Evolutionary conservation across 805 yeast species (phyloP).

Genomic region (Pichia scutulata): DNA sequence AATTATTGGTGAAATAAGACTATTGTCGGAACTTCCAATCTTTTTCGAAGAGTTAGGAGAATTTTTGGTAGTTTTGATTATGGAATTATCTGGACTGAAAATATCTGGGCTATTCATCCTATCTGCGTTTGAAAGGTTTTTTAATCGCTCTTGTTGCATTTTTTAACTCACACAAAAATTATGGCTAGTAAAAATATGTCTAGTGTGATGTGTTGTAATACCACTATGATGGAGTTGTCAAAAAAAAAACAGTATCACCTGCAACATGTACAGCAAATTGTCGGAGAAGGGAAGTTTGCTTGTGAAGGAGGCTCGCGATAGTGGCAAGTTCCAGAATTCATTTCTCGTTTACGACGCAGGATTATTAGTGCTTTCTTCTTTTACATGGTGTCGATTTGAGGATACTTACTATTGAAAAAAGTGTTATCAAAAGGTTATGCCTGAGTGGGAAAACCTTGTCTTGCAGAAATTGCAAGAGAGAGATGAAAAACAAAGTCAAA

Average conservation of each 20-base stretch:
- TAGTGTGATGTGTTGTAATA: background rate
- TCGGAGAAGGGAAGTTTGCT: background rate
- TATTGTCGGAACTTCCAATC: background rate
- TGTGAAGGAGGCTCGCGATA: background rate
- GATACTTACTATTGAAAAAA: background rate
- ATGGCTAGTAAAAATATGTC: too few relatives aligned
- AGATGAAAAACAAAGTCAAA: background rate
- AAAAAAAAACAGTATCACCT: background rate
- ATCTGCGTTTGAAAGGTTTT: background rate
- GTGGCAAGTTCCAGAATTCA: background rate
- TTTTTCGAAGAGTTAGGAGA: background rate
- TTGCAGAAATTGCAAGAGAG: background rate
- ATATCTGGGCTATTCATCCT: background rate
- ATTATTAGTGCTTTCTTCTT: too few relatives aligned
- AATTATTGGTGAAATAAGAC: background rate
- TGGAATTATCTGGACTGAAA: background rate
- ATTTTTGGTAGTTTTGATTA: background rate
- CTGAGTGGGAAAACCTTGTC: background rate
- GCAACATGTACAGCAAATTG: background rate
- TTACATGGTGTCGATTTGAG: too few relatives aligned
- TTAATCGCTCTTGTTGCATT: background rate
- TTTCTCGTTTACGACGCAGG: too few relatives aligned
- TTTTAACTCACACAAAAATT: background rate
- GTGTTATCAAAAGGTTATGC: background rate
- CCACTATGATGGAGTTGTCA: background rate